Percentiles rank a stretch among this genome's conserved stretches.
These are phyloP conservation scores for Malus sylvestris DNA, from an alignment of 306 rosid genomes.

Conservation along the genomic window DNA sequence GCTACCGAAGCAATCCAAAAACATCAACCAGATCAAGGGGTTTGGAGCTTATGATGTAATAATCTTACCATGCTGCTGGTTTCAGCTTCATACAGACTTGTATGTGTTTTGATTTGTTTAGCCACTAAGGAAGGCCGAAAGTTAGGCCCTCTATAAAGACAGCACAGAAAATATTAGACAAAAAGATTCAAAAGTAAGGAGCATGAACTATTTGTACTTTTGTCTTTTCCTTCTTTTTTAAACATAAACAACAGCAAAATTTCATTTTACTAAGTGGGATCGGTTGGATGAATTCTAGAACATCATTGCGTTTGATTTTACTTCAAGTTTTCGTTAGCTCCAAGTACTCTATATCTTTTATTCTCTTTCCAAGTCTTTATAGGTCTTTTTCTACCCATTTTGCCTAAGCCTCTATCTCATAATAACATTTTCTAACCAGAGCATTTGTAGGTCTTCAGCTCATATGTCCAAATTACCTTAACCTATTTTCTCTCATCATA, in stretches of 20 bases:
- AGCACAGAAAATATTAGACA: neutral
- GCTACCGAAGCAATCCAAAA: neutral
- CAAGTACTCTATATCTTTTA: too few species aligned
- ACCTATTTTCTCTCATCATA: too few species aligned
- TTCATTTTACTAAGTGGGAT: too few species aligned
- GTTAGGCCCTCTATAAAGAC: neutral
- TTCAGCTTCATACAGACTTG: neutral
- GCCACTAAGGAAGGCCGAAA: constrained; percentile 18
- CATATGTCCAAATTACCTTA: too few species aligned
- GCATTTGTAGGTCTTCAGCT: too few species aligned
- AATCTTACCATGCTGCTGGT: neutral
- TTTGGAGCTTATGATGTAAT: neutral
- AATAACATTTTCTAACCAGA: too few species aligned
- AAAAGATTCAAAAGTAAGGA: neutral
- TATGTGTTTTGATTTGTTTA: constrained; percentile 1
- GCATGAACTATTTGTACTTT: neutral
- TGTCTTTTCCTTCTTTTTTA: neutral
- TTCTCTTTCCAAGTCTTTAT: too few species aligned
- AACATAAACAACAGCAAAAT: neutral
- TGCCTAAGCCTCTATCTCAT: too few species aligned
- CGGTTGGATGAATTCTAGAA: too few species aligned
- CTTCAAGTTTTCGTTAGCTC: accelerated
- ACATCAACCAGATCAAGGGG: constrained; percentile 17
- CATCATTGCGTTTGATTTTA: accelerated
- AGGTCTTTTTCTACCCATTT: too few species aligned